Percentiles rank a stretch among this genome's conserved stretches.
Evolutionary conservation across 2,329 filamentous ascomycete species (phyloP).

Genomic region (Tolypocladium album): DNA sequence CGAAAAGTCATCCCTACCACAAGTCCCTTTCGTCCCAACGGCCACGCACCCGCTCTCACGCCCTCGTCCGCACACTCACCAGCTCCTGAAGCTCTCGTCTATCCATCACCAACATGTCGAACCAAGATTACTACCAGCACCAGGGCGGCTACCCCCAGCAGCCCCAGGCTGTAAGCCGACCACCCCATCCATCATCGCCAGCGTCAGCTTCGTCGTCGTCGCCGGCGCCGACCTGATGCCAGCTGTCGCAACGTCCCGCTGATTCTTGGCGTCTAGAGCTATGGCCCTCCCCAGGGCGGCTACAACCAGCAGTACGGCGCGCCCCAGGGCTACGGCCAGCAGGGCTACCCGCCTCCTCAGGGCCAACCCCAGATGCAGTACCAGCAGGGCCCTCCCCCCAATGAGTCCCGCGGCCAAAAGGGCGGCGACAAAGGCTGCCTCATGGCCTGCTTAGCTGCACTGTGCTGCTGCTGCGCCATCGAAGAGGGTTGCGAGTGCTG

Average conservation of each 20-base stretch:
- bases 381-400: conserved; percentile 25
- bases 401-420: conserved; percentile 14
- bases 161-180: conserved; percentile 25
- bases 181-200: not conserved
- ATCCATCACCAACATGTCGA: conserved; percentile 20
- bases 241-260: not conserved
- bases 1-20: not conserved
- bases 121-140: conserved; percentile 29
- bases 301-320: not conserved
- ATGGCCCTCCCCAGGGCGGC: not conserved
- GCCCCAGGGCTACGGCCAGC: conserved; percentile 16
- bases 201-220: not conserved
- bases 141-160: conserved; percentile 27
- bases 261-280: not conserved
- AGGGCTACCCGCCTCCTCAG: conserved; percentile 23
- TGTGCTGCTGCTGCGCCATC: conserved; percentile 40
- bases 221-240: not conserved
- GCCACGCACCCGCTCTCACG: not conserved
- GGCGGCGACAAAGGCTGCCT: conserved; percentile 32
- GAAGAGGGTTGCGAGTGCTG: conserved; percentile 42
- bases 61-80: not conserved
- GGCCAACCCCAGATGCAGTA: conserved; percentile 6
- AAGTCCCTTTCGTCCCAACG: not conserved
- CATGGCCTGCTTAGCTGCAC: conserved; percentile 33
- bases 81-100: not conserved